Percentiles rank a stretch among this genome's conserved stretches.
Conservation (phyloP, 2,329 filamentous ascomycete genomes). For the Sporothrix euskadiensis region DNA sequence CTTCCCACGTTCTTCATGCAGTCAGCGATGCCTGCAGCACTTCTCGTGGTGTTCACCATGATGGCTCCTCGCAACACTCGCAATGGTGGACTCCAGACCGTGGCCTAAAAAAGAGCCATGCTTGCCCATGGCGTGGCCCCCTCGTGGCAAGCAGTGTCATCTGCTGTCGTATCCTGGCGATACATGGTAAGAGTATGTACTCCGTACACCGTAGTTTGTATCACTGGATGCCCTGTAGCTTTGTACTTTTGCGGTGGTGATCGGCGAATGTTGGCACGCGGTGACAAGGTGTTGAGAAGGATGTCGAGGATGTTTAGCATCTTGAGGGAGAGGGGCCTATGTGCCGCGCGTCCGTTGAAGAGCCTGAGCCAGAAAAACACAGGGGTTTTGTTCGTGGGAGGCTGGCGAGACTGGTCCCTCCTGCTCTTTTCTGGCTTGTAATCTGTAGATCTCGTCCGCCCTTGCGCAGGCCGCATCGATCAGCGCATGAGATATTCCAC, state of each 20-base stretch:
- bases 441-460: conserved; percentile 5
- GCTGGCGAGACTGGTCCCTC: background rate
- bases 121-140: background rate
- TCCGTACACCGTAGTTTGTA: background rate
- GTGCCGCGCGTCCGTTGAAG: background rate
- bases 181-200: background rate
- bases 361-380: background rate
- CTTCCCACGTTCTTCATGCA: background rate
- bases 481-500: background rate
- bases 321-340: background rate
- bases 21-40: background rate
- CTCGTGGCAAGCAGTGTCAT: background rate
- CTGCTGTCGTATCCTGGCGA: no score
- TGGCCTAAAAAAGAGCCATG: background rate
- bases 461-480: background rate
- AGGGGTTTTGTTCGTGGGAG: background rate
- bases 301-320: background rate
- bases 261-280: background rate
- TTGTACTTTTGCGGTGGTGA: background rate
- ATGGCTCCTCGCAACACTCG: background rate
- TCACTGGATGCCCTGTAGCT: conserved; percentile 3
- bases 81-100: background rate
- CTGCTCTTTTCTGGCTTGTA: conserved; percentile 3
- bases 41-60: background rate
- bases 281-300: background rate